These are phyloP conservation scores for Cenchrus americanus DNA, from an alignment of 176 grass and related monocot genomes.

Conservation along the genomic window DNA sequence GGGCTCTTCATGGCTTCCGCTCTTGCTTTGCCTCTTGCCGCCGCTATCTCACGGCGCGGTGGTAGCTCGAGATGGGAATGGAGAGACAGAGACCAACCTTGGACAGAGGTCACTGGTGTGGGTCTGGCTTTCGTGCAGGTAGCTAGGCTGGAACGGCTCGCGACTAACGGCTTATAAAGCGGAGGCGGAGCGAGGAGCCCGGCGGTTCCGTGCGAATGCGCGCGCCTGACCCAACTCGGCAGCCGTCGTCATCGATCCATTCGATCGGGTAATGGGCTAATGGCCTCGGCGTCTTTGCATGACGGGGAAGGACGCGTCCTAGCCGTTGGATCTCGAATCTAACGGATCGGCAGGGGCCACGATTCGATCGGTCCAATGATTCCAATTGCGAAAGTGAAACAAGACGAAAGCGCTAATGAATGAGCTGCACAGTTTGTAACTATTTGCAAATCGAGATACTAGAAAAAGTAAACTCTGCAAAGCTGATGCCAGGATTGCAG, in stretches of 20 bases:
- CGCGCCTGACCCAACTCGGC: slow-evolving; percentile 2
- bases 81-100: background rate
- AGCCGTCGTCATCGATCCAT: background rate
- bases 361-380: slow-evolving; percentile 17
- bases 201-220: background rate
- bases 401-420: background rate
- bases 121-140: background rate
- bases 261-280: background rate
- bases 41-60: background rate
- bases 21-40: background rate
- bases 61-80: too few species aligned
- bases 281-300: background rate
- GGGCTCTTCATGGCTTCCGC: slow-evolving; percentile 37
- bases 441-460: background rate
- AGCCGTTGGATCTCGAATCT: background rate
- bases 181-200: background rate
- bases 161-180: slow-evolving; percentile 21
- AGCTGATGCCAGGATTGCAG: background rate
- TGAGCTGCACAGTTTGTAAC: slow-evolving; percentile 22
- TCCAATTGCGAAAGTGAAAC: background rate
- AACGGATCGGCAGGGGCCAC: background rate
- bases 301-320: background rate
- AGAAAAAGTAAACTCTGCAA: too few species aligned
- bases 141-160: slow-evolving; percentile 20
- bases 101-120: background rate